These are phyloP conservation scores for Lentinula guzmanii DNA, from an alignment of 768 basidiomycete genomes.

Conservation along the genomic window DNA sequence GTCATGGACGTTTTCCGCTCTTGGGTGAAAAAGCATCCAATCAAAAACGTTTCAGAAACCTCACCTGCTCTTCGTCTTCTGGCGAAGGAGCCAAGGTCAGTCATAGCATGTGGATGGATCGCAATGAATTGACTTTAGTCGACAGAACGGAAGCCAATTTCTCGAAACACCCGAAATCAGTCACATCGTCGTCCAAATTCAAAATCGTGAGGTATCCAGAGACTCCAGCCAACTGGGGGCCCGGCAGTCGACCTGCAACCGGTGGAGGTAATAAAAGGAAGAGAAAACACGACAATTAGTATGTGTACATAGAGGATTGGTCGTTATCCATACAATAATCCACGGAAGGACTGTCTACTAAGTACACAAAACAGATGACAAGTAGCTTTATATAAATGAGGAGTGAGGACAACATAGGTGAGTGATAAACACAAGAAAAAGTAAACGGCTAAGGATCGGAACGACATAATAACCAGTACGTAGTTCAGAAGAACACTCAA, in stretches of 20 bases:
- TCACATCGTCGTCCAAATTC: constrained; percentile 53
- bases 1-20: constrained; percentile 80
- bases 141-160: constrained; percentile 67
- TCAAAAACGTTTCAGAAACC: constrained; percentile 72
- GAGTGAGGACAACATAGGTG: not conserved
- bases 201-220: constrained; percentile 86
- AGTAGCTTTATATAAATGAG: not conserved
- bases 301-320: not conserved
- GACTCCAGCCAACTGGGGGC: constrained; percentile 96
- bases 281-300: constrained; percentile 7
- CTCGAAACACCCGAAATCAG: constrained; percentile 60
- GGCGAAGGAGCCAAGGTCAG: constrained; percentile 63
- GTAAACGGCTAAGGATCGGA: not conserved
- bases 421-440: not conserved
- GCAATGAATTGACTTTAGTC: constrained; percentile 5
- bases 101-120: constrained; percentile 3
- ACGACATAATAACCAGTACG: not conserved
- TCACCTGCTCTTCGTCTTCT: constrained; percentile 70
- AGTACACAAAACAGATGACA: not conserved
- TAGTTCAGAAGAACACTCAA: not conserved
- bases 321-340: constrained; percentile 1
- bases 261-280: constrained; percentile 22
- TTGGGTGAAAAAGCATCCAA: constrained; percentile 80
- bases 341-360: not conserved
- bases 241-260: constrained; percentile 54